phyloP scores from a whole-genome alignment of 1,284 basidiomycete genomes.

The Rhizoctonia solani region DNA sequence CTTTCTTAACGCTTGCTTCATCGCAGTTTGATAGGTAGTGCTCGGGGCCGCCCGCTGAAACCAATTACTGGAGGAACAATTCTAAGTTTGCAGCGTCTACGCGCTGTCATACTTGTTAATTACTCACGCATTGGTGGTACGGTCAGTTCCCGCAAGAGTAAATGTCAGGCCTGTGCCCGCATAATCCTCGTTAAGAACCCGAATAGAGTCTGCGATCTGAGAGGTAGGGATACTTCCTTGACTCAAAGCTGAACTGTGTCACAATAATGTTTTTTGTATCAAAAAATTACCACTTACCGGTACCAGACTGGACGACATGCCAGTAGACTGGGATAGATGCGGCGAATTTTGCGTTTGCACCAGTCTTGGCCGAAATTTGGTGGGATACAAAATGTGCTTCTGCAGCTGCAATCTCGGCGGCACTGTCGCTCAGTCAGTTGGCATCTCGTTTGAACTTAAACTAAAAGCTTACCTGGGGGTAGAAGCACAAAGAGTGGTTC shows the following conservation, averaged over 20 bases:
- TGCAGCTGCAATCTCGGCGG: background rate
- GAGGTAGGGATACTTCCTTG: conserved; percentile 18
- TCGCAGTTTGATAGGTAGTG: conserved; percentile 50
- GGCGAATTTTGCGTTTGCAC: background rate
- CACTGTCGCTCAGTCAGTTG: background rate
- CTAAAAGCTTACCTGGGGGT: background rate
- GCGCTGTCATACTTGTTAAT: background rate
- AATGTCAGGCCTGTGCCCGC: conserved; percentile 40
- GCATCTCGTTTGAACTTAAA: background rate
- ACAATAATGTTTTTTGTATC: background rate
- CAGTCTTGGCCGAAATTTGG: background rate
- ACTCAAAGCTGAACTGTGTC: background rate
- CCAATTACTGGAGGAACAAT: background rate
- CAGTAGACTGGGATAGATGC: conserved; percentile 33
- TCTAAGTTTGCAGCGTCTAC: background rate
- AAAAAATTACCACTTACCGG: background rate
- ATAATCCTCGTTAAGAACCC: conserved; percentile 41
- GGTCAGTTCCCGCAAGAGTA: conserved; percentile 39
- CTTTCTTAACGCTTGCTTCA: conserved; percentile 49
- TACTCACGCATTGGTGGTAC: conserved; percentile 37
- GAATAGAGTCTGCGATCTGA: conserved; percentile 38
- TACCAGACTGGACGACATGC: conserved; percentile 32
- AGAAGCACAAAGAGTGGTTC: background rate
- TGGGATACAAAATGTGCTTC: background rate
- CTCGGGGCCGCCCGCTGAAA: conserved; percentile 45